Percentiles rank a stretch among this genome's conserved stretches.
phyloP scores from a whole-genome alignment of 140 eudicot genomes.

The Stevia rebaudiana region DNA sequence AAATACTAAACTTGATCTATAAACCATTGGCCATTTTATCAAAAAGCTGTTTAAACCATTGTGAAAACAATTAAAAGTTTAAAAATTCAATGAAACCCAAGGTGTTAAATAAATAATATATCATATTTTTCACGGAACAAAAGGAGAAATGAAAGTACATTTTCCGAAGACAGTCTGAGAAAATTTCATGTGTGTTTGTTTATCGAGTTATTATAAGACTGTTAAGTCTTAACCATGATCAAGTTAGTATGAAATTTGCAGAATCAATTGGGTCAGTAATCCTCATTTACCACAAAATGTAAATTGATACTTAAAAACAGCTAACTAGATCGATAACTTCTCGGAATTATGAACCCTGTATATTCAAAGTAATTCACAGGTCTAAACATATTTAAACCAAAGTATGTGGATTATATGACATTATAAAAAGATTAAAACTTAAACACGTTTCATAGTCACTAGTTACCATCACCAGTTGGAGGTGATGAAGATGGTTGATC shows the following conservation, averaged over 20 bases:
- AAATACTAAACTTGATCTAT: no score
- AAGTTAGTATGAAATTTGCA: neutral
- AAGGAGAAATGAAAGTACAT: neutral
- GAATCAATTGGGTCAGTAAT: neutral
- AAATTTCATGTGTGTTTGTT: no score
- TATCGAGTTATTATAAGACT: no score
- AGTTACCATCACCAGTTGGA: constrained; percentile 16
- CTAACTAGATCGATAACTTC: neutral
- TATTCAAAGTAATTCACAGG: constrained; percentile 28
- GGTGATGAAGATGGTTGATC: constrained; percentile 39
- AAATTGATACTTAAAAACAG: neutral
- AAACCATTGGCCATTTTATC: no score
- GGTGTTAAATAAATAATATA: no score
- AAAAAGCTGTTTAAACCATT: no score
- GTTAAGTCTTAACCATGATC: neutral
- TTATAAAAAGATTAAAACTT: constrained; percentile 6
- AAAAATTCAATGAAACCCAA: no score
- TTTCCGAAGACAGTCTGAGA: neutral
- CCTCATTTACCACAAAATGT: neutral
- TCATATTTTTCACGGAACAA: neutral
- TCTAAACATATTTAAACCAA: constrained; percentile 21
- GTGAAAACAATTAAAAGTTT: no score
- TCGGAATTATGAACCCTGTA: constrained; percentile 5
- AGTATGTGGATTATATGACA: constrained; percentile 28
- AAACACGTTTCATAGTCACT: constrained; percentile 25